Evolutionary conservation across 192 early-diverging fungal genomes (phyloP), one percentile per base, ranked within the genome.

Genomic region (Oehlia diaphana): DNA sequence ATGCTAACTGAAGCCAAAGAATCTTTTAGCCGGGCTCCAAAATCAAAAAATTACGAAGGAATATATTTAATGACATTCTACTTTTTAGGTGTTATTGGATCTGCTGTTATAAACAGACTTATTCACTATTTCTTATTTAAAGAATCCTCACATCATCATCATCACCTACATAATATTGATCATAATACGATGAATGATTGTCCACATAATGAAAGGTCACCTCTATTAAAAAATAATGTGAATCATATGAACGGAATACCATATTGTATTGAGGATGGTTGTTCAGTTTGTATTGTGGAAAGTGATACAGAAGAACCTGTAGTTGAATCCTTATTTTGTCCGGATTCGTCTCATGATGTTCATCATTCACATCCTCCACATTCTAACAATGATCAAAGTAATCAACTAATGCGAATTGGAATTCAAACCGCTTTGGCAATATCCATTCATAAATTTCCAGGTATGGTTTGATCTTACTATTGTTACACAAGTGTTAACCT

Each of bases 371-470:
- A 42, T 28, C 10, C 19, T 2, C 5, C 23, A 21, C 26, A 26
- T 63, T 39, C 28, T 37, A 63, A 64, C 37, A 9, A 10, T 33
- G 47, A 53, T 37, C 61, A 64, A 64, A 71, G 83, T 68, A 63
- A 77, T 0, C 72, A 86, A 61, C 35, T 86, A 78, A 86, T 82
- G 61, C 79, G 80, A 16, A 86, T 87, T 72, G 89, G 87, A n/a
- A 87, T 88, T 37, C 87, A 90, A 78, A 87, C 86, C 13, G 88
- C 87, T n/a, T 66, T 86, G 4, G 86, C 87, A 37, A 86, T 90
- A 72, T 82, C 84, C 10, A 74, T 88, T 23, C 89, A 88, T 72
- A 90, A 90, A 81, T 88, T 88, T 74, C 87, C 88, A 82, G 88
- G 88, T 86, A 77, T 66, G 61, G 10, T 44, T 72, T 35, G 33